Conservation (phyloP, 306 rosid genomes). For the Macrotyloma uniflorum region DNA sequence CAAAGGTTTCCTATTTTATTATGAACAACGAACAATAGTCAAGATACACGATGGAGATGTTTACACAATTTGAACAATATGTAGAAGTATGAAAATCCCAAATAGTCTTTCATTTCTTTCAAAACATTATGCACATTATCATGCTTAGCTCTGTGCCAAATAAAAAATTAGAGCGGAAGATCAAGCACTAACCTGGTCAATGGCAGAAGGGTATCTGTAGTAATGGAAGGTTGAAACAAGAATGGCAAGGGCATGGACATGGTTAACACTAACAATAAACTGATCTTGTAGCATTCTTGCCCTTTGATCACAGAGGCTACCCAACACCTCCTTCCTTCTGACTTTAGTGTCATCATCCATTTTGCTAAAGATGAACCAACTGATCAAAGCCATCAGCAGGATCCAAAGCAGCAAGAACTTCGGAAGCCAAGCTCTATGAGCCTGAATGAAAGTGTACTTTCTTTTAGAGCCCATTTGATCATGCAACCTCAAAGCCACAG, state of each 20-base stretch:
- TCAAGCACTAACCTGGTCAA: slow-evolving; percentile 78
- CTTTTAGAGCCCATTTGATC: slow-evolving; percentile 78
- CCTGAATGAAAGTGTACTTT: slow-evolving; percentile 76
- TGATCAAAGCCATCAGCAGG: slow-evolving; percentile 53
- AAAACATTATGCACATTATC: background rate
- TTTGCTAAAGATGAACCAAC: slow-evolving; percentile 55
- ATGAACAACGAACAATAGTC: background rate
- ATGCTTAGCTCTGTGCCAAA: background rate
- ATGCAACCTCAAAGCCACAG: slow-evolving; percentile 69
- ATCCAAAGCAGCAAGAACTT: slow-evolving; percentile 64
- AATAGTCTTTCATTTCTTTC: slow-evolving; percentile 1
- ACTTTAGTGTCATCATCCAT: slow-evolving; percentile 82
- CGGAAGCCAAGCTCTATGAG: slow-evolving; percentile 76
- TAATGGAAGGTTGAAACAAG: slow-evolving; percentile 92
- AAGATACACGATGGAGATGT: background rate
- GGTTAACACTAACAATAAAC: slow-evolving; percentile 86
- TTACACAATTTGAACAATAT: background rate
- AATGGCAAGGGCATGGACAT: slow-evolving; percentile 89
- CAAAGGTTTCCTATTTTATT: slow-evolving; percentile 74
- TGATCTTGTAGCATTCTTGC: slow-evolving; percentile 96
- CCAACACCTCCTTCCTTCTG: slow-evolving; percentile 72
- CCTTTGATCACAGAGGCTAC: slow-evolving; percentile 88
- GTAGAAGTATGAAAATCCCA: slow-evolving; percentile 5
- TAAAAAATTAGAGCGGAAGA: background rate
- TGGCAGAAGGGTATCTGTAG: slow-evolving; percentile 79